These are phyloP conservation scores for Plasmopara halstedii DNA, from an alignment of 352 stramenopile genomes.

Conservation along the genomic window DNA sequence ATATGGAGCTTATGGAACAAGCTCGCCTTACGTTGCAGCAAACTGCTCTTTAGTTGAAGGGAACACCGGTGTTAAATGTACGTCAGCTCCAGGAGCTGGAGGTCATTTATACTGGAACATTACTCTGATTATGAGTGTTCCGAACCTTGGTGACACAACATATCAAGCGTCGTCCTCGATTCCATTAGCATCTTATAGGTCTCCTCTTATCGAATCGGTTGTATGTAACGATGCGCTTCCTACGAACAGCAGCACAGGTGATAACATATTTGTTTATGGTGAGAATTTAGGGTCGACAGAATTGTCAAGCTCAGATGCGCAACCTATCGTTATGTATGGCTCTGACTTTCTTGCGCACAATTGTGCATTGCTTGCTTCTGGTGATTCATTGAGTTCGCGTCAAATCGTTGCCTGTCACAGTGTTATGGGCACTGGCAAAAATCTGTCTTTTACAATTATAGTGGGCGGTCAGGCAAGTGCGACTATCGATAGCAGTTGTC, in stretches of 20 bases:
- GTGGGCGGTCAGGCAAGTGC: conserved; percentile 30
- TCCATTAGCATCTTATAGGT: conserved; percentile 29
- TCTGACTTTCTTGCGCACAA: conserved; percentile 21
- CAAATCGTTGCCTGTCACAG: conserved; percentile 37
- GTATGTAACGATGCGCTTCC: conserved; percentile 27
- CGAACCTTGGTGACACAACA: conserved; percentile 22
- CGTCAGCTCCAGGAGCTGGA: conserved; percentile 29
- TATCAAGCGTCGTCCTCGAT: conserved; percentile 33
- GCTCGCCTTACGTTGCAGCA: conserved; percentile 23
- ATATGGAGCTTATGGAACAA: conserved; percentile 37
- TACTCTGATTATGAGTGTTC: conserved; percentile 36
- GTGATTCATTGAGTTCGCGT: background rate
- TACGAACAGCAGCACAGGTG: conserved; percentile 21
- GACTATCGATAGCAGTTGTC: conserved; percentile 15
- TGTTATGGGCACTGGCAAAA: conserved; percentile 24
- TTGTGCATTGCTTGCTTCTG: conserved; percentile 13
- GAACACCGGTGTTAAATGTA: conserved; percentile 40
- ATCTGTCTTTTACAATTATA: conserved; percentile 28
- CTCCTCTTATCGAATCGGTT: conserved; percentile 22
- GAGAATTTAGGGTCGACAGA: conserved; percentile 29
- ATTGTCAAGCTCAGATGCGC: conserved; percentile 8
- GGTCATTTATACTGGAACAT: conserved; percentile 42
- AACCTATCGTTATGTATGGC: conserved; percentile 28
- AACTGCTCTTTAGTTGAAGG: conserved; percentile 37
- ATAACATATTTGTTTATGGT: conserved; percentile 36